Evolutionary conservation across 2,329 filamentous ascomycete genomes (phyloP), one percentile per base, ranked within the genome.

Genomic region (Penicillium sp.): DNA sequence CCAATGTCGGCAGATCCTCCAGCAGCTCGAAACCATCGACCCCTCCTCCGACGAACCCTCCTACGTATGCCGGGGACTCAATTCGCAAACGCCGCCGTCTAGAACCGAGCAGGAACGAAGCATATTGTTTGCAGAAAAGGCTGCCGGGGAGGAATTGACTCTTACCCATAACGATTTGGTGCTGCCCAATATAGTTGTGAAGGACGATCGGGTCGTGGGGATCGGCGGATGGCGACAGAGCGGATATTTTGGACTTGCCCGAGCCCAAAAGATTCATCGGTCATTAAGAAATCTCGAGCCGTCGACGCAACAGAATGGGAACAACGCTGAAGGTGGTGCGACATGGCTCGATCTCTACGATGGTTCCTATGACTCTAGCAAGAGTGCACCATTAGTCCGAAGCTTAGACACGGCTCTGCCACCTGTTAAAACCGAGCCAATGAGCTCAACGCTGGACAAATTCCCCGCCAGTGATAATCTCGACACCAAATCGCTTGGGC

Each of bases 331-430:
- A 29, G 44, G 60, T 20, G 44, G 53, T 28, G 47, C 50, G 15
- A 55, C 59, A 20, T 72, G 71, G 71, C 45, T 56, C 33, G 69
- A 72, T 52, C 56, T 72, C 8, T 73, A 73, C 44, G 61, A 70
- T 41, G 55, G 49, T 32, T 47, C 47, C 2, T 56, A 61, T 28
- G 58, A 58, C 10, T 28, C 55, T 23, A 49, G 27, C 23, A 54
- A 52, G 28, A 49, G 54, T 27, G 44, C 41, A 25, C 49, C 45
- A 6, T 38, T 52, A 12, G 42, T 57, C 31, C 35, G 45, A n/a
- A 56, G 50, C 41, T 47, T 57, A 41, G 55, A 59, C 24, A 57
- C 46, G 1, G 42, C 56, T 40, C 55, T 60, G 3, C 58, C 60
- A 8, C 57, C 56, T n/a, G 65, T 72, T 25, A 72, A 73, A 49